Percentiles rank a stretch among this genome's conserved stretches.
These are phyloP conservation scores for Microbotryum scabiosae DNA, from an alignment of 1,284 basidiomycete species.

Conservation along the genomic window DNA sequence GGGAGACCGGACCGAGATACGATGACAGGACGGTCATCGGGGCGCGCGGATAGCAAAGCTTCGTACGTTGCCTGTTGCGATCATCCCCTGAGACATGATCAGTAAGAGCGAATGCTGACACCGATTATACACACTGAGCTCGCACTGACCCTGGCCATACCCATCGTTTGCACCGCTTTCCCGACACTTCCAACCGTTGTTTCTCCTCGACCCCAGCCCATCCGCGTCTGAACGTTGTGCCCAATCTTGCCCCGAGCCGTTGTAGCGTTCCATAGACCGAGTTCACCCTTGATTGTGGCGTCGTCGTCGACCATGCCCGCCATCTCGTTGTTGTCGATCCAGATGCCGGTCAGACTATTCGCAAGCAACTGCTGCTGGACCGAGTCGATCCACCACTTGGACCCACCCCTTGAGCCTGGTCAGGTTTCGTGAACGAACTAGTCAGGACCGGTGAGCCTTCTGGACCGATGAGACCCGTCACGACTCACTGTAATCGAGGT, in stretches of 20 bases:
- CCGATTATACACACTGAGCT: neutral
- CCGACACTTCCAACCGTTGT: conserved; percentile 16
- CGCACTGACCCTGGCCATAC: conserved; percentile 26
- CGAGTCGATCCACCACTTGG: conserved; percentile 15
- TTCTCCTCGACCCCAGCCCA: conserved; percentile 10
- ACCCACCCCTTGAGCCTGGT: neutral
- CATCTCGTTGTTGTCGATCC: conserved; percentile 32
- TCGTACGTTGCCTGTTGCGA: conserved; percentile 8
- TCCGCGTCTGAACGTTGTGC: conserved; percentile 4
- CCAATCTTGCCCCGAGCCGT: neutral
- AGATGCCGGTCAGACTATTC: conserved; percentile 25
- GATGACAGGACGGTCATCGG: conserved; percentile 17
- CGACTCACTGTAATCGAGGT: conserved; percentile 4
- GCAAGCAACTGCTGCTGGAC: conserved; percentile 11
- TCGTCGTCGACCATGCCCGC: conserved; percentile 28
- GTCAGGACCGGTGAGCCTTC: neutral
- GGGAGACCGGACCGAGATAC: conserved; percentile 26
- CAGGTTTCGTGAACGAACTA: neutral
- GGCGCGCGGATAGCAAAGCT: conserved; percentile 2
- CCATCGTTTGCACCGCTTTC: conserved; percentile 22
- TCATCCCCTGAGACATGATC: neutral
- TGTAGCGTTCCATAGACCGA: conserved; percentile 9
- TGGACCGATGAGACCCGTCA: no score
- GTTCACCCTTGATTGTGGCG: conserved; percentile 14
- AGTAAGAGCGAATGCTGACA: neutral